Percentiles rank a stretch among this genome's conserved stretches.
Conservation (phyloP, 345 rosid species). For the Salix caprea region DNA sequence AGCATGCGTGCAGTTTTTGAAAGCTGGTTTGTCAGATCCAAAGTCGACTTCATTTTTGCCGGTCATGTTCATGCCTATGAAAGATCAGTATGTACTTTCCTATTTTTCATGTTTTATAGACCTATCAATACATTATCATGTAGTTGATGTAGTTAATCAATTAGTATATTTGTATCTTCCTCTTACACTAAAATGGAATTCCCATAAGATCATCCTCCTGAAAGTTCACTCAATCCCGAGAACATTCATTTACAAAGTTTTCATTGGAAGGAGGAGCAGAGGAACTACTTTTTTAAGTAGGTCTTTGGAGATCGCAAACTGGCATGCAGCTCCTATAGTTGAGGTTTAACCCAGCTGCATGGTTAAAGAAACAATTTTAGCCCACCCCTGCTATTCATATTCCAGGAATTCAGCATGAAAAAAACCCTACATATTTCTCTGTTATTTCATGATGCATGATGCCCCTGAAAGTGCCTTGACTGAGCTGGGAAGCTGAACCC, state of each 20-base stretch:
- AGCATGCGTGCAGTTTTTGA: slow-evolving; percentile 51
- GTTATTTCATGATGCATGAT: not conserved
- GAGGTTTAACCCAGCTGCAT: too few species aligned
- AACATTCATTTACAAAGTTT: too few species aligned
- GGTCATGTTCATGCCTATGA: slow-evolving; percentile 67
- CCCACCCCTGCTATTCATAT: not conserved
- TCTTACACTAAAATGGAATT: too few species aligned
- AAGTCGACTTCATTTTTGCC: slow-evolving; percentile 49
- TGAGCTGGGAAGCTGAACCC: not conserved
- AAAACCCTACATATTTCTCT: not conserved
- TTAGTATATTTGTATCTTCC: too few species aligned
- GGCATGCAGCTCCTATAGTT: too few species aligned
- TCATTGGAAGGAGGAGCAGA: too few species aligned
- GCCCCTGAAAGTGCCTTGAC: not conserved
- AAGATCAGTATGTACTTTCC: slow-evolving; percentile 38
- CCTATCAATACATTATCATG: too few species aligned
- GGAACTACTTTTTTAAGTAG: not conserved
- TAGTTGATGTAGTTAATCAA: too few species aligned
- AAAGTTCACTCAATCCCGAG: too few species aligned
- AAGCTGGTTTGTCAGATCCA: slow-evolving; percentile 40
- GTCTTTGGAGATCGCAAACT: not conserved
- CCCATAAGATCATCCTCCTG: too few species aligned
- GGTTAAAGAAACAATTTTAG: not conserved
- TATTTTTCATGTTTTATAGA: not conserved
- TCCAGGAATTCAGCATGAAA: not conserved